Evolutionary conservation across 148 eudicot genomes (phyloP).

Genomic region (Diospyros kaki): DNA sequence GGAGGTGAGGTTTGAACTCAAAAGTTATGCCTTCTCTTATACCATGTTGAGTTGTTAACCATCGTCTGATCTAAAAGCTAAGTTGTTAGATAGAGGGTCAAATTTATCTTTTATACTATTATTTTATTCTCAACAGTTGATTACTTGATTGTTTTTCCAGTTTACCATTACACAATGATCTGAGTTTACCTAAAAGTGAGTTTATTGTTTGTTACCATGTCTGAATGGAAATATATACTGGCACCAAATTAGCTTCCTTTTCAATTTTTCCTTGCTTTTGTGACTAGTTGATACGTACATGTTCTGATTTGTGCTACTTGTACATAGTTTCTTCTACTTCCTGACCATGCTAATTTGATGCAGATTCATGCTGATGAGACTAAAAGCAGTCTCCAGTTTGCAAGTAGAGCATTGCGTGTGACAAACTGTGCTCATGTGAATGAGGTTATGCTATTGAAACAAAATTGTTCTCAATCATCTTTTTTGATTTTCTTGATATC

Average conservation of each 20-base stretch:
- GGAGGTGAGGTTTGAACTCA: too few relatives aligned
- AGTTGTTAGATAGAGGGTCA: too few relatives aligned
- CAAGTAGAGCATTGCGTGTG: constrained; percentile 96
- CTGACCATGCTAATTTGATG: constrained; percentile 20
- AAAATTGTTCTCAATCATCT: constrained; percentile 1
- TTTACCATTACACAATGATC: background rate
- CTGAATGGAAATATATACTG: background rate
- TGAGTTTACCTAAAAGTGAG: background rate
- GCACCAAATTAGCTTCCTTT: constrained; percentile 2
- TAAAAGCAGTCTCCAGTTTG: constrained; percentile 96
- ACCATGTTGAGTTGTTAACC: too few relatives aligned
- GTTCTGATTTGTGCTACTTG: background rate
- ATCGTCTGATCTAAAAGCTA: too few relatives aligned
- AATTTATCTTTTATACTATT: too few relatives aligned
- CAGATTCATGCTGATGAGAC: constrained; percentile 99
- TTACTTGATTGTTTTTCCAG: background rate
- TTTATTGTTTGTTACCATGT: background rate
- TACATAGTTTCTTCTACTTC: constrained; percentile 2
- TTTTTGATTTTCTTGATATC: constrained; percentile 9
- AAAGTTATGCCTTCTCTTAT: too few relatives aligned
- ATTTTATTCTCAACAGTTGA: too few relatives aligned
- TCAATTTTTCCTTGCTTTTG: background rate
- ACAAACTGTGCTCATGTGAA: constrained; percentile 94
- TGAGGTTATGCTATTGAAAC: constrained; percentile 48
- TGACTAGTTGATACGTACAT: background rate